Conservation (phyloP, 2,329 filamentous ascomycete genomes). For the Neonectria coccinea region DNA sequence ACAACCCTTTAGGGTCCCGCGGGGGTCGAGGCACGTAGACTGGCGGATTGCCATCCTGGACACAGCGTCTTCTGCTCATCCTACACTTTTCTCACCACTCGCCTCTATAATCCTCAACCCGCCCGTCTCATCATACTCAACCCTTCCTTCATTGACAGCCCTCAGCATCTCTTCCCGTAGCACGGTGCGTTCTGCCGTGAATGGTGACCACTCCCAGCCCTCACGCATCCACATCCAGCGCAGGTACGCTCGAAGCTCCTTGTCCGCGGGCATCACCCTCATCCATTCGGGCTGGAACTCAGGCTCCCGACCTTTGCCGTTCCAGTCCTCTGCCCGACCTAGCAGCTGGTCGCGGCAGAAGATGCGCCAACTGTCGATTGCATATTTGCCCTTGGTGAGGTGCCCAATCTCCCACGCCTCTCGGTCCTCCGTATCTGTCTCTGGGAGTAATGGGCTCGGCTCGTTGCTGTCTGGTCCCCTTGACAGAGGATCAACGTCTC, state of each 20-base stretch:
- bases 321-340: slow-evolving; percentile 73
- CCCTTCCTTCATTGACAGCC: slow-evolving; percentile 68
- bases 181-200: slow-evolving; percentile 71
- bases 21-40: too few relatives aligned
- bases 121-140: slow-evolving; percentile 66
- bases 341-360: slow-evolving; percentile 87
- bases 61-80: neutral
- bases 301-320: slow-evolving; percentile 63
- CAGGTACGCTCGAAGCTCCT: slow-evolving; percentile 88
- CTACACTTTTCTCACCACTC: slow-evolving; percentile 6
- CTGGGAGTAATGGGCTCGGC: neutral
- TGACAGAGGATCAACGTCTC: slow-evolving; percentile 45
- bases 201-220: slow-evolving; percentile 83
- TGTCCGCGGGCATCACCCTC: slow-evolving; percentile 83
- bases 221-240: slow-evolving; percentile 94
- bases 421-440: slow-evolving; percentile 34
- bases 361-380: slow-evolving; percentile 91
- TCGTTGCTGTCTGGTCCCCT: slow-evolving; percentile 9
- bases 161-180: slow-evolving; percentile 65
- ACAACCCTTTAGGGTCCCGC: too few relatives aligned
- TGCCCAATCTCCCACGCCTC: slow-evolving; percentile 86
- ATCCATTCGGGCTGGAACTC: slow-evolving; percentile 91
- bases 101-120: slow-evolving; percentile 57
- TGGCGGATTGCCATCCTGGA: neutral
- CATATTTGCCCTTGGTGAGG: slow-evolving; percentile 84